These are phyloP conservation scores for Gamsiella multidivaricata DNA, from an alignment of 192 early-diverging fungal species.

Conservation along the genomic window DNA sequence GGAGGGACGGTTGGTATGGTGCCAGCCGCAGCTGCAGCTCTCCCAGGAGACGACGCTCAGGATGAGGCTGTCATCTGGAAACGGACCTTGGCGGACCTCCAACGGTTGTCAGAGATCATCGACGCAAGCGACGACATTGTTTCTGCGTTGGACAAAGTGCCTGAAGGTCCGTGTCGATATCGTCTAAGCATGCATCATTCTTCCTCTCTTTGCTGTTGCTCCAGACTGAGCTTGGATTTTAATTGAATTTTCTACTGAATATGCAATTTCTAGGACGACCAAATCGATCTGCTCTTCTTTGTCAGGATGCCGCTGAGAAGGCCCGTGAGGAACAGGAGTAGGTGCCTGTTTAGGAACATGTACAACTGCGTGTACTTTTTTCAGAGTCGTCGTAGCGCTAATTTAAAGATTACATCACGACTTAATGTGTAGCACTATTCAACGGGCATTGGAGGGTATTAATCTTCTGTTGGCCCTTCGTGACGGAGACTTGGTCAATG, in stretches of 20 bases:
- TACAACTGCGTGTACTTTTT: too few species aligned
- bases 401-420: background rate
- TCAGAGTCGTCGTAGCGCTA: too few species aligned
- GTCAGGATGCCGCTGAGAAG: conserved; percentile 41
- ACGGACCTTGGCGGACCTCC: conserved; percentile 21
- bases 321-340: conserved; percentile 36
- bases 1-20: background rate
- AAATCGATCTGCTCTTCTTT: conserved; percentile 13
- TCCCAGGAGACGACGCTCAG: conserved; percentile 14
- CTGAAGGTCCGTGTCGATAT: conserved; percentile 24
- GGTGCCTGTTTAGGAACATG: conserved; percentile 2
- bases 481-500: conserved; percentile 25
- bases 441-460: conserved; percentile 29
- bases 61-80: conserved; percentile 36
- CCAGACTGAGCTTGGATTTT: background rate
- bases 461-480: conserved; percentile 22
- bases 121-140: conserved; percentile 18
- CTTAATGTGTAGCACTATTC: conserved; percentile 25
- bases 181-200: too few species aligned
- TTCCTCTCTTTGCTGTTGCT: background rate
- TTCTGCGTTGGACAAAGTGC: conserved; percentile 9
- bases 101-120: conserved; percentile 24
- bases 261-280: conserved; percentile 21
- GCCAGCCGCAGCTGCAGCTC: conserved; percentile 2
- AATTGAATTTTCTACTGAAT: background rate